Base-by-base conservation (phyloP, 2,329 filamentous ascomycete genomes). In the Colletotrichum zoysiae region DNA sequence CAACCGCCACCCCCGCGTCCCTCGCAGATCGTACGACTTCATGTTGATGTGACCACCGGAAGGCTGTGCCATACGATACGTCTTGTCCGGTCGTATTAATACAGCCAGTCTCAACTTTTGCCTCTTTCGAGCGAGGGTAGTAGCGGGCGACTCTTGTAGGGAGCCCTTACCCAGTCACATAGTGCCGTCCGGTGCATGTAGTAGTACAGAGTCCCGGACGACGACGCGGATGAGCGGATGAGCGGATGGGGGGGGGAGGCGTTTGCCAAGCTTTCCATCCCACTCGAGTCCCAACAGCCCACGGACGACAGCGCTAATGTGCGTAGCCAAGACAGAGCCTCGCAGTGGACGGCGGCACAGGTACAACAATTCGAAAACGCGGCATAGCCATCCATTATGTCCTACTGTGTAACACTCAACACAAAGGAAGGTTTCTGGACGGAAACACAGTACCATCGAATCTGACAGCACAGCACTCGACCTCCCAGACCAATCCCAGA, bases 51-150 rank as follows among this genome's bases (percentile, higher is more conserved):
- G 5, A 61, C 11, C n/a, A 6, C n/a, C 20, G 18, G 18, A 23
- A 40, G 23, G 35, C 14, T 53, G 12, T 55, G 48, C 57, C 26
- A 30, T 2, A 30, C 57, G 35, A 48, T 48, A 38, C 26, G 26
- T 55, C 42, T 35, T 55, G 5, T 33, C 55, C 16, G 38, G 40
- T n/a, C 16, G 30, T 30, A 30, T 30, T 3, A 7, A 57, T 23
- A n/a, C 40, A 26, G 26, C 64, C 44, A 61, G 64, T 71, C 65
- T 69, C 65, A 68, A 59, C 35, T 30, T 35, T 71, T 71, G 58
- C 69, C 50, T 65, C 23, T 69, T 68, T 64, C 55, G 44, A 42
- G 60, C 26, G 59, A 26, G 58, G 23, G 50, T 18, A 30, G 46
- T 18, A 18, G n/a, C 20, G n/a, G 35, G 7, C 42, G 51, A 63